A percentile compares a stretch with the other conserved stretches of the same genome.
These are phyloP conservation scores for Chaetomidium leptoderma DNA, from an alignment of 495 filamentous ascomycete species.

Conservation along the genomic window DNA sequence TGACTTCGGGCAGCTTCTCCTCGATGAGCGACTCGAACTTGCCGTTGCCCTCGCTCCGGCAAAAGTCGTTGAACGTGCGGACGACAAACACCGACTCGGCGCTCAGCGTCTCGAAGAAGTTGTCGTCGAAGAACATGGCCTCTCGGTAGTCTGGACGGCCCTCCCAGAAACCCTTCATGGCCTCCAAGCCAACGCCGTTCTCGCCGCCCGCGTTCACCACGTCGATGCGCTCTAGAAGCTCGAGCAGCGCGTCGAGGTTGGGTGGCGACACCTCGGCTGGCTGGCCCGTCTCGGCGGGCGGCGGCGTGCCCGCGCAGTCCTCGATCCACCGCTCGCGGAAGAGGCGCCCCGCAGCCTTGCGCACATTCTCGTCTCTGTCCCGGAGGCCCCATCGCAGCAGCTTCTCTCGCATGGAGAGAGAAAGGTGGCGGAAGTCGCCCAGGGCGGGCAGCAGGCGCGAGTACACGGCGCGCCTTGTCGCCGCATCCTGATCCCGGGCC, in stretches of 20 bases:
- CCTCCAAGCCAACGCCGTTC: constrained; percentile 82
- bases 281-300: constrained; percentile 43
- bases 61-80: constrained; percentile 91
- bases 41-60: constrained; percentile 61
- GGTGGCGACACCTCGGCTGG: constrained; percentile 54
- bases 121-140: constrained; percentile 71
- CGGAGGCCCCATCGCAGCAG: constrained; percentile 91
- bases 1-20: constrained; percentile 93
- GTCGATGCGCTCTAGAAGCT: constrained; percentile 91
- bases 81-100: constrained; percentile 84
- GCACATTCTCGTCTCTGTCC: constrained; percentile 90
- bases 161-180: constrained; percentile 95
- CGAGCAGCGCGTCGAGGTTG: constrained; percentile 70
- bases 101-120: constrained; percentile 81
- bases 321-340: constrained; percentile 97
- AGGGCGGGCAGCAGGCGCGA: constrained; percentile 81
- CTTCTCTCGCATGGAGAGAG: constrained; percentile 93
- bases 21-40: constrained; percentile 71
- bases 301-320: constrained; percentile 70
- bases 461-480: constrained; percentile 80
- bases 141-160: constrained; percentile 87
- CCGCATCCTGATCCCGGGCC: constrained; percentile 79
- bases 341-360: constrained; percentile 81
- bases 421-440: constrained; percentile 93
- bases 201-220: constrained; percentile 85